Evolutionary conservation across 208 protist species (phyloP).

Genomic region (Naegleria gruberi): DNA sequence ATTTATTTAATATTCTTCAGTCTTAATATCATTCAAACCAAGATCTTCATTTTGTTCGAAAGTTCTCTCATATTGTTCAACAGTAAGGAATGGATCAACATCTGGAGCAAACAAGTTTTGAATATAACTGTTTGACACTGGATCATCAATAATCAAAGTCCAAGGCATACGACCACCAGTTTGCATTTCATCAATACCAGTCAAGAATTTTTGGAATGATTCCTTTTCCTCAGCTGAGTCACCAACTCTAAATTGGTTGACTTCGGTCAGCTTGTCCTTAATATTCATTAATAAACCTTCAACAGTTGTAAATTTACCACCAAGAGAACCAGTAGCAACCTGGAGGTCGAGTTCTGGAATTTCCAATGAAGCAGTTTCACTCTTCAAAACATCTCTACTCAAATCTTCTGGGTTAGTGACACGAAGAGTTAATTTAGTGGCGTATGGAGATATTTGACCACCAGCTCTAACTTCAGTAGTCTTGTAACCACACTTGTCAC

Average conservation of each 20-base stretch:
- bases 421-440: constrained; percentile 56
- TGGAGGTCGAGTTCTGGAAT: constrained; percentile 78
- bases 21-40: constrained; percentile 59
- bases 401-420: constrained; percentile 68
- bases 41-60: constrained; percentile 84
- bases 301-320: constrained; percentile 84
- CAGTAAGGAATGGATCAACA: constrained; percentile 62
- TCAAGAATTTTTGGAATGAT: constrained; percentile 62
- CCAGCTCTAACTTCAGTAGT: constrained; percentile 84
- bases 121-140: constrained; percentile 76
- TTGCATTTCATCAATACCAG: constrained; percentile 61
- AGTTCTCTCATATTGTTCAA: constrained; percentile 66
- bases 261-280: constrained; percentile 63
- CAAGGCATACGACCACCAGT: constrained; percentile 54
- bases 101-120: constrained; percentile 69
- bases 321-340: constrained; percentile 70
- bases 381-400: constrained; percentile 84
- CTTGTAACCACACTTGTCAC: constrained; percentile 81
- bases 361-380: constrained; percentile 65
- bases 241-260: constrained; percentile 65
- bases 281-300: constrained; percentile 76
- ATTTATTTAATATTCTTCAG: too few species aligned
- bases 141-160: constrained; percentile 84
- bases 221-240: constrained; percentile 52
- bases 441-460: constrained; percentile 65